A percentile compares a stretch with the other conserved stretches of the same genome.
Evolutionary conservation across 352 stramenopile species (phyloP).

Genomic region (Phytophthora nicotianae): DNA sequence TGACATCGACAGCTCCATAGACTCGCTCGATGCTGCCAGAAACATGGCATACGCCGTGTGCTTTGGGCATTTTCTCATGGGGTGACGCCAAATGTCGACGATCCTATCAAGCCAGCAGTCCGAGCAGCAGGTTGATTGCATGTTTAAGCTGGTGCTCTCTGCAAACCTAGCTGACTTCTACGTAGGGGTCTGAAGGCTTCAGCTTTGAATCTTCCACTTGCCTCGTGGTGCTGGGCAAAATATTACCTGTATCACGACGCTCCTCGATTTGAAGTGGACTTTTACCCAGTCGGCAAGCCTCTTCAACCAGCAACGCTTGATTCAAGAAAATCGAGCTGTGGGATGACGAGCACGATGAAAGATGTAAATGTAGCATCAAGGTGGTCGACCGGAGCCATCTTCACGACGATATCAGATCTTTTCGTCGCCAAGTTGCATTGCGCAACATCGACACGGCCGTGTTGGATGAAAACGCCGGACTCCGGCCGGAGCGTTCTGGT

Average conservation of each 20-base stretch:
- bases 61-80: background rate
- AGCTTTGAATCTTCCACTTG: conserved; percentile 21
- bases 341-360: conserved; percentile 11
- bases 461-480: background rate
- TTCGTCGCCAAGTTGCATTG: conserved; percentile 18
- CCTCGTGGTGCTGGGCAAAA: conserved; percentile 6
- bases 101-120: too few species aligned
- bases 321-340: conserved; percentile 19
- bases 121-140: background rate
- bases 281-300: background rate
- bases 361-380: conserved; percentile 6
- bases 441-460: background rate
- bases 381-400: conserved; percentile 9
- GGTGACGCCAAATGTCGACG: conserved; percentile 1
- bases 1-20: background rate
- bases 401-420: conserved; percentile 30
- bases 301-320: background rate
- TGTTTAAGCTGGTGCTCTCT: too few species aligned
- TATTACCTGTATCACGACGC: background rate
- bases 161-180: too few species aligned
- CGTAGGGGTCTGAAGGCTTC: background rate
- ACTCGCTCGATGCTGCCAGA: background rate
- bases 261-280: conserved; percentile 12
- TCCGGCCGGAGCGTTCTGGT: conserved; percentile 1
- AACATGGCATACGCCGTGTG: background rate